Conservation (phyloP, 2,329 filamentous ascomycete species). For the Periconia digitata region DNA sequence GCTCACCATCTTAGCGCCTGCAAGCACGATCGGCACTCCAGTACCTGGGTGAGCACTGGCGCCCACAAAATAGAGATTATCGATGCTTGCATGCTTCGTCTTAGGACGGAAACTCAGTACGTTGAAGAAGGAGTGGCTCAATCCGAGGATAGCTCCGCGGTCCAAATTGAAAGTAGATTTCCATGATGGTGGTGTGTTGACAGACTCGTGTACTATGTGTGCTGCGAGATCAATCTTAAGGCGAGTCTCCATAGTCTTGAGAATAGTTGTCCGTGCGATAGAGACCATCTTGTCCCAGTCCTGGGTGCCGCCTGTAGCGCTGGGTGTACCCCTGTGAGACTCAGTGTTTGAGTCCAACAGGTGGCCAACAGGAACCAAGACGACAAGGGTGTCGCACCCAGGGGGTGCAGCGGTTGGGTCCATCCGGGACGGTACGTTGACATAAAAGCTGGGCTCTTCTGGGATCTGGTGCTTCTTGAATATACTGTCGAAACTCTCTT, state of each 20-base stretch:
- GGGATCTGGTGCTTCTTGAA: constrained; percentile 71
- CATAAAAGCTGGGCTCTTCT: constrained; percentile 71
- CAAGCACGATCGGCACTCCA: constrained; percentile 72
- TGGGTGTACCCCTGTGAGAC: constrained; percentile 41
- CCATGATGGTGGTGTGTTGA: constrained; percentile 70
- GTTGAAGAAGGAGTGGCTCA: constrained; percentile 74
- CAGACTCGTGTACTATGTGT: constrained; percentile 60
- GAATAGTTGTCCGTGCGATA: constrained; percentile 61
- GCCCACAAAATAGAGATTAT: constrained; percentile 69
- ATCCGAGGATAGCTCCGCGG: constrained; percentile 71
- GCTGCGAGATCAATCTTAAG: constrained; percentile 58
- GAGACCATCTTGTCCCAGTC: constrained; percentile 65
- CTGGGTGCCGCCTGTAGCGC: constrained; percentile 49
- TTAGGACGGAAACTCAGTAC: constrained; percentile 67
- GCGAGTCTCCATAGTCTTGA: constrained; percentile 61
- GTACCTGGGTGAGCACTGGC: constrained; percentile 76
- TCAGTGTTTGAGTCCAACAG: constrained; percentile 51
- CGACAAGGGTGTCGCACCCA: constrained; percentile 66
- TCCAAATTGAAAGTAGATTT: constrained; percentile 71
- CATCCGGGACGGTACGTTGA: constrained; percentile 72
- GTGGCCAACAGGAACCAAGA: constrained; percentile 73
- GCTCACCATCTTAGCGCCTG: constrained; percentile 65
- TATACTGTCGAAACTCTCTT: constrained; percentile 73
- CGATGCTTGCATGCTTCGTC: constrained; percentile 55
- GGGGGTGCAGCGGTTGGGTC: constrained; percentile 68